Base-by-base conservation (phyloP, 345 rosid genomes). In the Hibiscus tridactylites region DNA sequence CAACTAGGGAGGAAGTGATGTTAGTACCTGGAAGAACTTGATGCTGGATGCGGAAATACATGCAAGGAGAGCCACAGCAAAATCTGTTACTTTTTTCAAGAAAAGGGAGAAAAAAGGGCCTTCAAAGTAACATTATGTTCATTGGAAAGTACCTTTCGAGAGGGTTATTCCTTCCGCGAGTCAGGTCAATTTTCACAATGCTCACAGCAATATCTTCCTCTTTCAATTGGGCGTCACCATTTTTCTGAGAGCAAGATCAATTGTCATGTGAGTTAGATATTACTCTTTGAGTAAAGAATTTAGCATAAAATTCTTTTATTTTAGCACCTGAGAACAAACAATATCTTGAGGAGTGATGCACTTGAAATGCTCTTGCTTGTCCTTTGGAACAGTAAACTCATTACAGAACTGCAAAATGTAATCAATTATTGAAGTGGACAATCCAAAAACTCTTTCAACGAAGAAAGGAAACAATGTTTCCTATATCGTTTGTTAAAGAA, bases 121-220 rank as follows among this genome's bases (percentile, higher is more conserved):
- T 46, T 19, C 37, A 47, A 75, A 47, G 62, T 16, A 26, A 57
- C 9, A 26, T 66, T 44, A 33, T 52, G 7, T 8, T 57, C 72
- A 26, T 37, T 59, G 42, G 63, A 44, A 24, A 65, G 11, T 81
- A 85, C 87, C 83, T 76, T 75, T 78, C 74, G 9, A 85, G 83
- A 57, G 87, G 89, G 63, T 81, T 80, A 11, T 58, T 71, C 66
- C 61, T 81, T 76, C 87, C 87, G 47, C 81, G 81, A 52, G 89
- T 85, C 73, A 83, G 81, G 77, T 85, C 81, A 58, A 83, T 85
- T 71, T 77, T 80, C n/a, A 74, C 69, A 71, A 49, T 78, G 72
- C 76, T 73, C 39, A 85, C 89, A 29, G 71, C 74, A 76, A 81
- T 71, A 81, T 85, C 89, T 62, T 85, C 89, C 76, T 85, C 85